Evolutionary conservation across 495 filamentous ascomycete genomes (phyloP).

Genomic region (Aspergillus bertholletiae): DNA sequence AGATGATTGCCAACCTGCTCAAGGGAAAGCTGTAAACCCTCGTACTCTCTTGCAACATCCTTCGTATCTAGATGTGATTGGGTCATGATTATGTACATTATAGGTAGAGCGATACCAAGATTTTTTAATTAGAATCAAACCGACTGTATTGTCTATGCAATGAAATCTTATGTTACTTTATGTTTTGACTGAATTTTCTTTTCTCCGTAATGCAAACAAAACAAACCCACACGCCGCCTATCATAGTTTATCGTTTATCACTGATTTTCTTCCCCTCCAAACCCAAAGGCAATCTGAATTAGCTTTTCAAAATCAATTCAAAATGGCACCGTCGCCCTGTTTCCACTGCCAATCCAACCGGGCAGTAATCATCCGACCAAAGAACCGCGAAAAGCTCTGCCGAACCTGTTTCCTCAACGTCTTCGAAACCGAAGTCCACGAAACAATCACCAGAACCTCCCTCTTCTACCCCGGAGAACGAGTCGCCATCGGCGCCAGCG

Average conservation of each 20-base stretch:
- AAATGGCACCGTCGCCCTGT: conserved; percentile 63
- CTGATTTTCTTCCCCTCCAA: conserved; percentile 6
- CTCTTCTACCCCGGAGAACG: conserved; percentile 84
- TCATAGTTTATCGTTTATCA: conserved; percentile 4
- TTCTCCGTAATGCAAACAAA: conserved; percentile 7
- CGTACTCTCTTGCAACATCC: not conserved
- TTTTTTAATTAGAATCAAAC: not conserved
- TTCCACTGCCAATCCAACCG: conserved; percentile 69
- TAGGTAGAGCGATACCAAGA: not conserved
- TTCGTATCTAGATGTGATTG: not conserved
- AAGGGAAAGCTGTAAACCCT: conserved; percentile 63
- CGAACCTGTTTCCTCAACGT: conserved; percentile 77
- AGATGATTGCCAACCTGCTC: conserved; percentile 70
- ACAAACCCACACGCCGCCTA: conserved; percentile 4
- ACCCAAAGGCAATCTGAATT: not conserved
- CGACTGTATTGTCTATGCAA: no score
- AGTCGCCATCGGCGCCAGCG: conserved; percentile 92
- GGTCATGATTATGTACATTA: conserved; percentile 5
- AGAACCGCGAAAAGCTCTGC: conserved; percentile 90
- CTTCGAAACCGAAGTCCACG: conserved; percentile 92
- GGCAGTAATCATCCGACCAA: conserved; percentile 88
- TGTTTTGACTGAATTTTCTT: not conserved
- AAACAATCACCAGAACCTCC: conserved; percentile 74
- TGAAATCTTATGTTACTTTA: not conserved
- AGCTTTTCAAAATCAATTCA: not conserved